Percentiles rank a stretch among this genome's conserved stretches.
Conservation (phyloP, 371 early-diverging fungal genomes). For the Mortierella sp. region DNA sequence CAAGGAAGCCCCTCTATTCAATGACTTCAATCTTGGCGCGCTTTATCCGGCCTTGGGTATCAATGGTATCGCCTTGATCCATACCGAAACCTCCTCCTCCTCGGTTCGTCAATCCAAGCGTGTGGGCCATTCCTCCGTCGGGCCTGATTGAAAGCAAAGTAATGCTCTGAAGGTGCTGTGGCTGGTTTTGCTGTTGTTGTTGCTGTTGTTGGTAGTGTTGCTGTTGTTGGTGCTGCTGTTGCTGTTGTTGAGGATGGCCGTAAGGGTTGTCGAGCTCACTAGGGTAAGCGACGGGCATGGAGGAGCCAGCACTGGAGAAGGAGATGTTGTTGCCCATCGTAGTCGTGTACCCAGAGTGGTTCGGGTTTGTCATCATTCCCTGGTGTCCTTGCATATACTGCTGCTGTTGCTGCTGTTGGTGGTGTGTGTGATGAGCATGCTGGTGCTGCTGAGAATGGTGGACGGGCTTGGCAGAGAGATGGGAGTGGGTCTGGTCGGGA, state of each 20-base stretch:
- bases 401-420: slow-evolving; percentile 20
- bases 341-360: not conserved
- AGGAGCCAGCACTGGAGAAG: slow-evolving; percentile 2
- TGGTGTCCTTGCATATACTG: slow-evolving; percentile 7
- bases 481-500: not conserved
- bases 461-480: not conserved
- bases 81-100: slow-evolving; percentile 8
- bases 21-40: slow-evolving; percentile 40
- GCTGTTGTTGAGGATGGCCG: slow-evolving; percentile 13
- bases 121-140: slow-evolving; percentile 21
- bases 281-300: not conserved
- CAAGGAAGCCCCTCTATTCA: slow-evolving; percentile 15
- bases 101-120: slow-evolving; percentile 2
- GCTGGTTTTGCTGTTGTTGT: slow-evolving; percentile 25
- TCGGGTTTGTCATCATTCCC: slow-evolving; percentile 13
- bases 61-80: slow-evolving; percentile 16
- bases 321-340: slow-evolving; percentile 14
- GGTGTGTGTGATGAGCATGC: slow-evolving; percentile 8
- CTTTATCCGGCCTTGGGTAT: slow-evolving; percentile 26
- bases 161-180: slow-evolving; percentile 27
- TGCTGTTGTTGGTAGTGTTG: slow-evolving; percentile 25
- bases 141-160: slow-evolving; percentile 36
- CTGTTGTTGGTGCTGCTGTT: slow-evolving; percentile 17
- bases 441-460: not conserved
- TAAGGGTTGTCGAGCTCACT: not conserved